These are phyloP conservation scores for Epithele typhae DNA, from an alignment of 768 basidiomycete genomes.

Conservation along the genomic window DNA sequence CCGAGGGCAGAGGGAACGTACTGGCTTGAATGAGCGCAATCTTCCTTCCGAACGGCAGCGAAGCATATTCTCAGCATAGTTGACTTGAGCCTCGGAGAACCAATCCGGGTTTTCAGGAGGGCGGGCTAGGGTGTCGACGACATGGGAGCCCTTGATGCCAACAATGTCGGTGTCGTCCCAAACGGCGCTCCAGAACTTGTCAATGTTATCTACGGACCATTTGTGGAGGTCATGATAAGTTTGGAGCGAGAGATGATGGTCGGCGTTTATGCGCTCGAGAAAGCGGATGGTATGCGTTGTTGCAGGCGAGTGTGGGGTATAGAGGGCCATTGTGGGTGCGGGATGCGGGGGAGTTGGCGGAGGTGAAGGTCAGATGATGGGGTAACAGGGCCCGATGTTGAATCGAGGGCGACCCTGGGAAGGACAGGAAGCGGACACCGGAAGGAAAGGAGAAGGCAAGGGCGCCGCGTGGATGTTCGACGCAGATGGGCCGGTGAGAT, in stretches of 20 bases:
- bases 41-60: slow-evolving; percentile 50
- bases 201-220: slow-evolving; percentile 60
- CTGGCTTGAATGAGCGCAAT: slow-evolving; percentile 68
- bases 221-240: slow-evolving; percentile 61
- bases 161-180: slow-evolving; percentile 67
- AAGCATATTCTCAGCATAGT: slow-evolving; percentile 84
- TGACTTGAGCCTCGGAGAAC: slow-evolving; percentile 64
- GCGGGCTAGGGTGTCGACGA: slow-evolving; percentile 49
- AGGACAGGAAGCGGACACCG: not conserved
- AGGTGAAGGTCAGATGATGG: slow-evolving; percentile 3
- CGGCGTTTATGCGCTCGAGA: slow-evolving; percentile 45
- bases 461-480: too few species aligned
- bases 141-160: slow-evolving; percentile 55
- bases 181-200: slow-evolving; percentile 66
- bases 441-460: too few species aligned
- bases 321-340: slow-evolving; percentile 29
- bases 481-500: not conserved
- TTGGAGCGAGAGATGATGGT: slow-evolving; percentile 37
- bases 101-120: slow-evolving; percentile 65
- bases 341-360: not conserved
- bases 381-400: not conserved
- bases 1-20: slow-evolving; percentile 33
- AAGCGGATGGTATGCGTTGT: slow-evolving; percentile 46
- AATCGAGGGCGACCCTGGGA: slow-evolving; percentile 4
- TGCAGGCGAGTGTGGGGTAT: slow-evolving; percentile 37